Percentiles rank a stretch among this genome's conserved stretches.
Conservation (phyloP, 192 early-diverging fungal genomes). For the Backusella liffmaniae region DNA sequence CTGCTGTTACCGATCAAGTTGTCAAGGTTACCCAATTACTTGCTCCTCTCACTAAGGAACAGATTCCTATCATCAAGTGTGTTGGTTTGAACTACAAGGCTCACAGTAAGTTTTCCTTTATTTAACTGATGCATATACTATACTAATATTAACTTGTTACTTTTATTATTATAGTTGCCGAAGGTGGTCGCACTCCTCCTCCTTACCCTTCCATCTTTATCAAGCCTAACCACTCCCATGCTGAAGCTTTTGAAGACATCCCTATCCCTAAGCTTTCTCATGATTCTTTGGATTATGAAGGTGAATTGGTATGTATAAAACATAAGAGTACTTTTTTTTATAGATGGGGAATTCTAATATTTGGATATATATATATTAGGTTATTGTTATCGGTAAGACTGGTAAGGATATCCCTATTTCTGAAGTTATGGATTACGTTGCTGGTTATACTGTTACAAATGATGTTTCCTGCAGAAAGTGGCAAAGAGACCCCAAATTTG, state of each 20-base stretch:
- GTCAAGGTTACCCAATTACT: conserved; percentile 34
- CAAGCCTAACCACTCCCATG: conserved; percentile 46
- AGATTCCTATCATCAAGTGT: conserved; percentile 42
- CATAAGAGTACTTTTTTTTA: neutral
- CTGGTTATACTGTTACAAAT: conserved; percentile 62
- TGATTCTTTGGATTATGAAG: conserved; percentile 39
- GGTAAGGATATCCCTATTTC: conserved; percentile 71
- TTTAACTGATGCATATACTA: neutral
- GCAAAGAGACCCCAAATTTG: conserved; percentile 42
- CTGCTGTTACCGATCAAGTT: conserved; percentile 39
- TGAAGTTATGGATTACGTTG: conserved; percentile 64
- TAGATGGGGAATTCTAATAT: neutral
- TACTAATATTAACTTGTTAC: neutral
- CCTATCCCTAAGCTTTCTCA: conserved; percentile 46
- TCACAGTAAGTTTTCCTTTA: conserved; percentile 33
- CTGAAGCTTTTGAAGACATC: conserved; percentile 43
- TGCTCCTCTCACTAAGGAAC: conserved; percentile 7
- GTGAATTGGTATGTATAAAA: conserved; percentile 64
- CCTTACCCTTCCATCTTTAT: conserved; percentile 56
- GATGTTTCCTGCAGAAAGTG: conserved; percentile 52
- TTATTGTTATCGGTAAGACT: conserved; percentile 81
- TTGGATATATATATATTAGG: conserved; percentile 17
- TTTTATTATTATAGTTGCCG: conserved; percentile 24
- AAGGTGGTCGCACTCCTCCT: conserved; percentile 48
- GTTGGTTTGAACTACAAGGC: conserved; percentile 61